Conservation (phyloP, 352 stramenopile species). For the Pseudoperonospora humuli region DNA sequence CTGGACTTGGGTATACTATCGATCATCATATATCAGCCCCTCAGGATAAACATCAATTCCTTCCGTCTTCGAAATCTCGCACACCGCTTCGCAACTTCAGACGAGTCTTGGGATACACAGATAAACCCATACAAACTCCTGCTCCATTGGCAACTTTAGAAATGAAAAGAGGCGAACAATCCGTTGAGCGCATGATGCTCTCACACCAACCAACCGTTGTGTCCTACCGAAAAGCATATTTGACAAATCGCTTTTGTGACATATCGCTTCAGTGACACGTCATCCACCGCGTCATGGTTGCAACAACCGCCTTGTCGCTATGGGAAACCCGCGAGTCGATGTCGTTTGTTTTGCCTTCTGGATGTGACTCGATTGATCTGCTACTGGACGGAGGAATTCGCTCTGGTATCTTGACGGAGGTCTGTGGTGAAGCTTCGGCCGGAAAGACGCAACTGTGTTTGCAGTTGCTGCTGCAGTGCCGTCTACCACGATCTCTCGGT, state of each 20-base stretch:
- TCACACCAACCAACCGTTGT: slow-evolving; percentile 14
- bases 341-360: slow-evolving; percentile 34
- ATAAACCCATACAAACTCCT: neutral
- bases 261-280: slow-evolving; percentile 7
- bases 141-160: slow-evolving; percentile 3
- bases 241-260: neutral
- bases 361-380: slow-evolving; percentile 47
- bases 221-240: neutral
- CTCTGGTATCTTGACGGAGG: slow-evolving; percentile 56
- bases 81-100: too few species aligned
- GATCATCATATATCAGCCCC: slow-evolving; percentile 72
- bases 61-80: too few species aligned
- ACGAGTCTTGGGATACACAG: neutral
- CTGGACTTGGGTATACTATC: slow-evolving; percentile 78
- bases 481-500: slow-evolving; percentile 35
- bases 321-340: slow-evolving; percentile 22
- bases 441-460: slow-evolving; percentile 79
- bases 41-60: slow-evolving; percentile 82
- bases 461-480: slow-evolving; percentile 65
- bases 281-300: slow-evolving; percentile 1
- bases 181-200: too few species aligned
- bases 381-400: slow-evolving; percentile 59
- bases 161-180: too few species aligned
- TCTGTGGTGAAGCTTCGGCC: slow-evolving; percentile 63
- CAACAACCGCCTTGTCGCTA: slow-evolving; percentile 39